Evolutionary conservation across 2,329 filamentous ascomycete species (phyloP).

Genomic region (Arthrobotrys musiformis): DNA sequence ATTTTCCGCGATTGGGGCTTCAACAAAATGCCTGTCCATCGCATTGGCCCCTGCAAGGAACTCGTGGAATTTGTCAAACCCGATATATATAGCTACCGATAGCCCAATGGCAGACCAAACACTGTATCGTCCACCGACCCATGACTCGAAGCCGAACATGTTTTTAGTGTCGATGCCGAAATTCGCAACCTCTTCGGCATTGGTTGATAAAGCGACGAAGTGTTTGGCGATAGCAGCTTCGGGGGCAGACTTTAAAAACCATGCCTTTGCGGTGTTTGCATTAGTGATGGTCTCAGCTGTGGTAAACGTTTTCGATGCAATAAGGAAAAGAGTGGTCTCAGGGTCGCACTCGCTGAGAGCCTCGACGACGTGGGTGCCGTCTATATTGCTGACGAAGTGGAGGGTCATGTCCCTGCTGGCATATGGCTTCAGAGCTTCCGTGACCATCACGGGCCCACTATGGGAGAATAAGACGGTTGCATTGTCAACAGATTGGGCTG

Average conservation of each 20-base stretch:
- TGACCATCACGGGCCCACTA: constrained; percentile 98
- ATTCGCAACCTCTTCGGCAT: constrained; percentile 93
- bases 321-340: constrained; percentile 97
- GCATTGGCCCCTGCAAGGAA: constrained; percentile 94
- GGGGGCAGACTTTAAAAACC: constrained; percentile 81
- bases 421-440: constrained; percentile 95
- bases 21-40: constrained; percentile 98
- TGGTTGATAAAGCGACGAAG: constrained; percentile 97
- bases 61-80: constrained; percentile 96
- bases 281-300: constrained; percentile 98
- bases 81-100: constrained; percentile 92
- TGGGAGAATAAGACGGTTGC: constrained; percentile 47
- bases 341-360: constrained; percentile 88
- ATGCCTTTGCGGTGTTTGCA: constrained; percentile 94
- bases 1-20: constrained; percentile 90
- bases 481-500: not conserved
- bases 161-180: constrained; percentile 99
- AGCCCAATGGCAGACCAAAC: constrained; percentile 99
- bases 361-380: constrained; percentile 97
- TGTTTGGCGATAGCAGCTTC: constrained; percentile 89
- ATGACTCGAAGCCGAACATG: constrained; percentile 99
- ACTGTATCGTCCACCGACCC: constrained; percentile 97
- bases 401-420: constrained; percentile 85
- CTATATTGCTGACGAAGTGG: constrained; percentile 99
- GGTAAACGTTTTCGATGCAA: constrained; percentile 99